Base-by-base conservation (phyloP, 768 basidiomycete genomes). In the Auricularia auricula-judae region DNA sequence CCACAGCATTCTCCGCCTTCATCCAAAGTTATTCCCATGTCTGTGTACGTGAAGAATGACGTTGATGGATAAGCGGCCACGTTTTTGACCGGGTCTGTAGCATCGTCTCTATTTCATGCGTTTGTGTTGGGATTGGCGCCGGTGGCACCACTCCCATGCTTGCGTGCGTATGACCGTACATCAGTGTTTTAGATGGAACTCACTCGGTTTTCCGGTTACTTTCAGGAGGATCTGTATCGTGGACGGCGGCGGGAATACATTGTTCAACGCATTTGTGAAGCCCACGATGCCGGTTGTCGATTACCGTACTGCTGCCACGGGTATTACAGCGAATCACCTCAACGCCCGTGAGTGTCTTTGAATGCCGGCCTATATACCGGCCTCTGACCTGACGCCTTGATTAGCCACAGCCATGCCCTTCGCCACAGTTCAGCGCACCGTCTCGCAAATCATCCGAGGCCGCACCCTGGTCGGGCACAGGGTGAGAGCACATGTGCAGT, bases 281-380 rank as follows among this genome's bases (percentile, higher is more conserved):
- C 84, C 84, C 58, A 82, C 81, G 82, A 84, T 67, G 65, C 71
- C 83, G 72, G 85, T 90, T 36, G 86, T 86, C 62, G 88, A 91
- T 73, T 89, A 87, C 70, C 81, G 89, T 54, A 87, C 87, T 39
- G 75, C 79, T 51, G 82, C 82, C 5, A 91, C 89, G 12, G 82
- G 83, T 36, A 67, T 84, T 56, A 72, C 75, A 62, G 70, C 75
- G 60, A 62, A 68, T 3, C 72, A 79, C 66, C 73, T 85, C 36
- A 73, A 71, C 36, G 69, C 74, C 63, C 81, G 83, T 82, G 64
- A 39, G 58, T 35, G 4, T 42, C 14, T 29, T 36, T 64, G 18
- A 53, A 59, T 59, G 14, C 12, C 34, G 23, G 23, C 4, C 4
- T 14, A 33, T 36, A 62, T 1, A 33, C 35, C 60, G 34, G 62